Evolutionary conservation across 306 rosid species (phyloP).

Genomic region (Pterocarpus macrocarpus): DNA sequence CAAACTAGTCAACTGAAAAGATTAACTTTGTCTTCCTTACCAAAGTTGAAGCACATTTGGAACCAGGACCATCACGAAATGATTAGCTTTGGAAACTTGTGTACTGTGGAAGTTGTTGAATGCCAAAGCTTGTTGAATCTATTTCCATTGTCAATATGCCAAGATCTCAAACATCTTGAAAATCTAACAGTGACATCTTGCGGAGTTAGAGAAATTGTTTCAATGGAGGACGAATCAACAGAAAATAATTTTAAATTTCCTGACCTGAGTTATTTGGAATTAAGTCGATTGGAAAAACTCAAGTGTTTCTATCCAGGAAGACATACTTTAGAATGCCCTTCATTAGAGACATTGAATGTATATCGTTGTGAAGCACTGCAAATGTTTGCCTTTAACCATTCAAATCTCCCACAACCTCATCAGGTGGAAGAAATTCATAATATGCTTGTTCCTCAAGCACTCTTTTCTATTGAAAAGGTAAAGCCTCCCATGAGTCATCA

Average conservation of each 20-base stretch:
- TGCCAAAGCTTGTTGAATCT: slow-evolving; percentile 7
- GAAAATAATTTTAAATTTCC: not conserved
- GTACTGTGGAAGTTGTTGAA: not conserved
- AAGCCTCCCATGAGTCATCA: not conserved
- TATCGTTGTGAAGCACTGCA: slow-evolving; percentile 8
- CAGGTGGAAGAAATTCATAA: not conserved
- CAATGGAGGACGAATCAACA: not conserved
- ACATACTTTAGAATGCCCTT: slow-evolving; percentile 15
- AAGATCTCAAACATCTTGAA: slow-evolving; percentile 4
- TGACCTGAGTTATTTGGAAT: not conserved
- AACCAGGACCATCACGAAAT: not conserved
- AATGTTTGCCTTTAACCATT: slow-evolving; percentile 11
- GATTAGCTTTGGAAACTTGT: slow-evolving; percentile 25
- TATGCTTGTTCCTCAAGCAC: not conserved
- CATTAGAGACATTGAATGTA: not conserved
- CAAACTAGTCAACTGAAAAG: not conserved
- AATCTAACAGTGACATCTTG: not conserved
- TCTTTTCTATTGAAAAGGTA: slow-evolving; percentile 26
- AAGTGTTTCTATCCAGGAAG: not conserved
- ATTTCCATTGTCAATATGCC: not conserved
- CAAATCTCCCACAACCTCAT: not conserved
- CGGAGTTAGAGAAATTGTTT: not conserved
- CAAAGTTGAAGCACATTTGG: not conserved
- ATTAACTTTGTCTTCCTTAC: not conserved
- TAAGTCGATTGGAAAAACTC: not conserved